A percentile compares a stretch with the other conserved stretches of the same genome.
phyloP scores from a whole-genome alignment of 2,329 filamentous ascomycete species.

The Tolypocladium amazonense region DNA sequence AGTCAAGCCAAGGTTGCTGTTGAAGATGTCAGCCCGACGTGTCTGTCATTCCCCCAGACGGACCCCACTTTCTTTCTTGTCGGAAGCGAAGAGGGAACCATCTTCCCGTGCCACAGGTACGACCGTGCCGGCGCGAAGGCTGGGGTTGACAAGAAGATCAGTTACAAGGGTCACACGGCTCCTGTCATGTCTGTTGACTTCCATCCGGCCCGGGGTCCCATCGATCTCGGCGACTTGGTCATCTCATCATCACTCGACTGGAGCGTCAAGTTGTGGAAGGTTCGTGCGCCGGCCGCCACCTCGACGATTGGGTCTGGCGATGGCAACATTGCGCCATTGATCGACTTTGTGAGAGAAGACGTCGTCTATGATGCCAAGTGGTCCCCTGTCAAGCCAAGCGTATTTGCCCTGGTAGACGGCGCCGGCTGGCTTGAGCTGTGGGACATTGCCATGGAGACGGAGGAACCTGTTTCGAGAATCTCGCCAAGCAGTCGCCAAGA shows the following conservation, averaged over 20 bases:
- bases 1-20: constrained; percentile 65
- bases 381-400: constrained; percentile 87
- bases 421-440: constrained; percentile 87
- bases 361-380: constrained; percentile 93
- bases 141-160: constrained; percentile 79
- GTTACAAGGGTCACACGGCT: constrained; percentile 82
- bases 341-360: constrained; percentile 90
- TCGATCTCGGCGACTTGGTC: constrained; percentile 90
- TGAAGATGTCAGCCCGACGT: constrained; percentile 90
- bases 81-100: constrained; percentile 91
- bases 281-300: constrained; percentile 67
- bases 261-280: constrained; percentile 96
- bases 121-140: constrained; percentile 96
- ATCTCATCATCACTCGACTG: constrained; percentile 90
- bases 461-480: constrained; percentile 79
- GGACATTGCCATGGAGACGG: constrained; percentile 86
- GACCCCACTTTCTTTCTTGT: constrained; percentile 97
- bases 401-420: constrained; percentile 91
- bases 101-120: constrained; percentile 94
- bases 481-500: constrained; percentile 58
- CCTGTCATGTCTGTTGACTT: constrained; percentile 96
- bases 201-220: constrained; percentile 81
- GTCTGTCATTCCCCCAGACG: constrained; percentile 85
- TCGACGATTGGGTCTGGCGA: constrained; percentile 46
- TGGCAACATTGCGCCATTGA: constrained; percentile 56